These are phyloP conservation scores for Heterobasidion occidentale DNA, from an alignment of 1,284 basidiomycete genomes.

Conservation along the genomic window DNA sequence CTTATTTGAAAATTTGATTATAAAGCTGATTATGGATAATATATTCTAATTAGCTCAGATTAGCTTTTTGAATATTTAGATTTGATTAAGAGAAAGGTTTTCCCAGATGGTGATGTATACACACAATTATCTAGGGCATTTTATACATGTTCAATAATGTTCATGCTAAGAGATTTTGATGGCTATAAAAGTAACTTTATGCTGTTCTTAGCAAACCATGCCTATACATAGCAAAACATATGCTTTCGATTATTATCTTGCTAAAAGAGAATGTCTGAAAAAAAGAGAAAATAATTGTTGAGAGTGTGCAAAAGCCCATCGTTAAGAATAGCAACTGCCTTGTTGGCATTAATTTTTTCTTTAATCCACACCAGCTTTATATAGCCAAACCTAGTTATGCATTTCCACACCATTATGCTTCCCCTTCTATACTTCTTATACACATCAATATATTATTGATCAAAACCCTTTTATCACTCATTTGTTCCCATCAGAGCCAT, in stretches of 20 bases:
- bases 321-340: neutral
- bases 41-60: too few relatives aligned
- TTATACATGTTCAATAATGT: neutral
- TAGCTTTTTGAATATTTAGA: too few relatives aligned
- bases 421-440: neutral
- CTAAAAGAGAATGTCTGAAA: neutral
- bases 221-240: neutral
- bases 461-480: neutral
- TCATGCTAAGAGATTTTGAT: neutral
- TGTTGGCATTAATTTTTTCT: neutral
- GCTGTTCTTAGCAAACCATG: neutral
- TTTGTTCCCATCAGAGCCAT: conserved; percentile 11
- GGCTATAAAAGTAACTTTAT: neutral
- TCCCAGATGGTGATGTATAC: neutral
- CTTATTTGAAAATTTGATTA: too few relatives aligned
- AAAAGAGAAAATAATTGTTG: neutral
- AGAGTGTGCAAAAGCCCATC: neutral
- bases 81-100: too few relatives aligned
- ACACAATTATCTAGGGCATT: neutral
- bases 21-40: too few relatives aligned
- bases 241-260: neutral
- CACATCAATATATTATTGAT: neutral
- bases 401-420: neutral
- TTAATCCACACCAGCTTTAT: neutral
- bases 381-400: neutral